These are phyloP conservation scores for Aspergillus oerlinghausenensis DNA, from an alignment of 2,329 filamentous ascomycete genomes.

Conservation along the genomic window DNA sequence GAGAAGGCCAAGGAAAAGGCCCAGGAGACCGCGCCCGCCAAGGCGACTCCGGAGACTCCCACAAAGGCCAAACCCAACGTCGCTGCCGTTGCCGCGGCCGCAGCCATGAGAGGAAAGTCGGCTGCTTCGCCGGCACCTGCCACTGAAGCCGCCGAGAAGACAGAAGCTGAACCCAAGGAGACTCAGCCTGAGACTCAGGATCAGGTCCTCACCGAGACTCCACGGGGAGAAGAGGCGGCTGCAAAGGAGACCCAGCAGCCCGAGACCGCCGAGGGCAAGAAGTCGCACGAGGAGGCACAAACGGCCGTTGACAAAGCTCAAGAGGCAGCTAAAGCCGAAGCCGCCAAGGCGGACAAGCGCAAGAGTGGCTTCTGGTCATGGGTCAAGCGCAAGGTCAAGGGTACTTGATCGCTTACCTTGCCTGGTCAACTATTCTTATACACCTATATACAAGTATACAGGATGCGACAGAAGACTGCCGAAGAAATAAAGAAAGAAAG, in stretches of 20 bases:
- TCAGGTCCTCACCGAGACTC: slow-evolving; percentile 6
- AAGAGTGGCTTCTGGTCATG: slow-evolving; percentile 25
- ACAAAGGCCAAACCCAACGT: neutral
- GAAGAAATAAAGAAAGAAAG: neutral
- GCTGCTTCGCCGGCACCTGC: neutral
- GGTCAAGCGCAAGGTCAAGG: slow-evolving; percentile 29
- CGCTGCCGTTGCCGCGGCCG: neutral
- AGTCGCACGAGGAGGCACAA: slow-evolving; percentile 20
- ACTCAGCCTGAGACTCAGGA: slow-evolving; percentile 6
- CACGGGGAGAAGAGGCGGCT: neutral
- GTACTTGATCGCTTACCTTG: neutral
- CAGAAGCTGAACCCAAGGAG: neutral
- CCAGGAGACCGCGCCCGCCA: neutral
- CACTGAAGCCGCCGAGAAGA: slow-evolving; percentile 4
- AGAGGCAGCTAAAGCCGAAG: slow-evolving; percentile 7
- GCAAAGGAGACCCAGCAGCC: slow-evolving; percentile 1
- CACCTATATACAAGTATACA: slow-evolving; percentile 2
- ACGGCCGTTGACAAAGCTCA: slow-evolving; percentile 9
- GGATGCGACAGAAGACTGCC: neutral
- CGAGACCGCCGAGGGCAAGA: slow-evolving; percentile 9
- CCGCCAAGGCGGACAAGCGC: slow-evolving; percentile 17
- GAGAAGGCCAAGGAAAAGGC: slow-evolving; percentile 3
- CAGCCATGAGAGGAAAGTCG: neutral
- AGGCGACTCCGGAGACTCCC: neutral
- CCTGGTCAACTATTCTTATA: neutral